These are phyloP conservation scores for Protomyces pachydermus DNA, from an alignment of 1,139 yeast species.

Conservation along the genomic window DNA sequence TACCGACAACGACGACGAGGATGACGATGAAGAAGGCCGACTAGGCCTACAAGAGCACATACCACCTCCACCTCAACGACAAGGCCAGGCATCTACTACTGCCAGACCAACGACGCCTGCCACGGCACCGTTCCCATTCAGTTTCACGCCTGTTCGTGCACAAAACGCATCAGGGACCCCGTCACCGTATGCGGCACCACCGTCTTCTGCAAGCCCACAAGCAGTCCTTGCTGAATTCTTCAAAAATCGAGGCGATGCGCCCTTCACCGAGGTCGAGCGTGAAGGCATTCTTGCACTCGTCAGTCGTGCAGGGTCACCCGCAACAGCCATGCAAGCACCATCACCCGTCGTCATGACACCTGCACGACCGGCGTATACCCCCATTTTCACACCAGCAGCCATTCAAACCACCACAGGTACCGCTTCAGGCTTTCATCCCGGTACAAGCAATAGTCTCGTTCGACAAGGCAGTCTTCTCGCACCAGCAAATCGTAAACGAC, in stretches of 20 bases:
- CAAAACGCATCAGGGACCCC: not conserved
- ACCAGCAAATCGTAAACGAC: not conserved
- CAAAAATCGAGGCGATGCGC: constrained; percentile 65
- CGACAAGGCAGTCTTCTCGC: no score
- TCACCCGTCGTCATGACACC: constrained; percentile 6
- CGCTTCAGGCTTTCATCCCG: not conserved
- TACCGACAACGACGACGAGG: not conserved
- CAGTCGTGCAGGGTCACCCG: constrained; percentile 32
- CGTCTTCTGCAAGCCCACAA: constrained; percentile 43
- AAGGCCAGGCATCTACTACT: not conserved
- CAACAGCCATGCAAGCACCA: not conserved
- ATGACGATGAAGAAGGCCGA: not conserved
- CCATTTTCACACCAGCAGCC: constrained; percentile 15
- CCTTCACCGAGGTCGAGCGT: constrained; percentile 69
- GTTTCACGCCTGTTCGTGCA: constrained; percentile 2
- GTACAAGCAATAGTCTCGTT: no score
- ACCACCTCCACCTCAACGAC: not conserved
- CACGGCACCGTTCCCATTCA: not conserved
- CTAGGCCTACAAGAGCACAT: not conserved
- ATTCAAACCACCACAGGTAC: not conserved
- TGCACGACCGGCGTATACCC: constrained; percentile 9
- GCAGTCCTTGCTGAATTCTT: constrained; percentile 68
- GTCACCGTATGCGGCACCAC: not conserved
- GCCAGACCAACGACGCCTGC: not conserved
- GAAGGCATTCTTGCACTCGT: constrained; percentile 73